Percentiles rank a stretch among this genome's conserved stretches.
phyloP scores from a whole-genome alignment of 169 alveolate genomes.

The Miamiensis avidus region DNA sequence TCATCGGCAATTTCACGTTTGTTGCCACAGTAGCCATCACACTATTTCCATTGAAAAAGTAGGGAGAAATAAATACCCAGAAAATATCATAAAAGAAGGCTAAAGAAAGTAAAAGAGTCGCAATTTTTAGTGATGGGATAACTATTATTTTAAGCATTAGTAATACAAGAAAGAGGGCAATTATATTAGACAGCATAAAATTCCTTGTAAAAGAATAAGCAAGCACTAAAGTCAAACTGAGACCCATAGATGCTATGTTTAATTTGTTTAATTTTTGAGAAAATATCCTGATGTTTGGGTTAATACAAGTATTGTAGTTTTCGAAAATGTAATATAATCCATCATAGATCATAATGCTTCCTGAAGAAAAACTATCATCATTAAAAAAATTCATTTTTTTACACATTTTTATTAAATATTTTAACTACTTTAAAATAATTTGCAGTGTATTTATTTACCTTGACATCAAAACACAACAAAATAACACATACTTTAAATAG shows the following conservation, averaged over 20 bases:
- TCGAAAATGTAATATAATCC: not conserved
- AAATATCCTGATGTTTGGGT: not conserved
- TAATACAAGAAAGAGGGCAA: conserved; percentile 48
- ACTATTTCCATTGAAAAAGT: conserved; percentile 57
- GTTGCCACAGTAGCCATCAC: conserved; percentile 82
- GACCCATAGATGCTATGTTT: not conserved
- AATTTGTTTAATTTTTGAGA: conserved; percentile 1
- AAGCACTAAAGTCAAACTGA: conserved; percentile 29
- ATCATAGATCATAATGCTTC: not conserved
- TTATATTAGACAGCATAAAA: conserved; percentile 60
- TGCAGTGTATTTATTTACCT: not conserved
- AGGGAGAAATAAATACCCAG: conserved; percentile 75
- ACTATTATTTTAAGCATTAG: conserved; percentile 54
- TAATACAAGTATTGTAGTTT: not conserved
- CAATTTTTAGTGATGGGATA: conserved; percentile 45
- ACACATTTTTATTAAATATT: too few species aligned
- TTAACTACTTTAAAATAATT: too few species aligned
- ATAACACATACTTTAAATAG: not conserved
- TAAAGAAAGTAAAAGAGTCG: conserved; percentile 28
- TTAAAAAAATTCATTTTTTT: not conserved
- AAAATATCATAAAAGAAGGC: conserved; percentile 74
- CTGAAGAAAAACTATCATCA: conserved; percentile 1
- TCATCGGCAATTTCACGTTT: conserved; percentile 70
- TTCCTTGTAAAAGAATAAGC: conserved; percentile 53
- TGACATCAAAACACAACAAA: not conserved